Conservation (phyloP, 306 rosid species). For the Castanospermum australe region DNA sequence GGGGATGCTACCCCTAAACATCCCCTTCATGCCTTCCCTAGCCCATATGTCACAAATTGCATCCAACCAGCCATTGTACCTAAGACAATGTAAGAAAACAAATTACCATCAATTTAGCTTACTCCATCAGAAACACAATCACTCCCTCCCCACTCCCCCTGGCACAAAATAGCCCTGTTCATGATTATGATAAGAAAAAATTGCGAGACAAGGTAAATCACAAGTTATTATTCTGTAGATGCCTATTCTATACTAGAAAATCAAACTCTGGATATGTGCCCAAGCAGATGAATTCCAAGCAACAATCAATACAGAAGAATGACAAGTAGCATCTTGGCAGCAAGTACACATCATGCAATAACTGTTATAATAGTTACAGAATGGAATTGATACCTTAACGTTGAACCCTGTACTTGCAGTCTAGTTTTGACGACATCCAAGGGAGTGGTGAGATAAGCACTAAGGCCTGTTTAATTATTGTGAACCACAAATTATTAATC, state of each 20-base stretch:
- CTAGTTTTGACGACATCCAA: slow-evolving; percentile 86
- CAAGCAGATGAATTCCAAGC: not conserved
- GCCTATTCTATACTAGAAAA: not conserved
- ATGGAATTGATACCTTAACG: slow-evolving; percentile 52
- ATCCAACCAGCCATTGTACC: slow-evolving; percentile 83
- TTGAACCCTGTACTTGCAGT: slow-evolving; percentile 84
- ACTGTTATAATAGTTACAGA: not conserved
- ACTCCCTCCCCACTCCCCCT: not conserved
- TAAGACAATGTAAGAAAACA: slow-evolving; percentile 17
- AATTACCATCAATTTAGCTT: slow-evolving; percentile 15
- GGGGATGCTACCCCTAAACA: slow-evolving; percentile 86
- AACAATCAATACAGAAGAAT: not conserved
- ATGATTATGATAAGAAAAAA: not conserved
- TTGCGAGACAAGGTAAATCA: not conserved
- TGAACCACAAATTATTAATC: slow-evolving; percentile 17
- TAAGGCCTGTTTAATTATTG: slow-evolving; percentile 53
- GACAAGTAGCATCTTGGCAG: not conserved
- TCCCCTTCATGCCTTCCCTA: slow-evolving; percentile 67
- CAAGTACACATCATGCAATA: not conserved
- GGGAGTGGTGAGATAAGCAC: slow-evolving; percentile 91
- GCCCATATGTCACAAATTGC: slow-evolving; percentile 61
- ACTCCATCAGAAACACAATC: not conserved
- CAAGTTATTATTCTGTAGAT: not conserved
- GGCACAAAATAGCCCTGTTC: not conserved
- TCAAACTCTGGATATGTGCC: not conserved